These are phyloP conservation scores for Aspergillus taichungensis DNA, from an alignment of 495 filamentous ascomycete genomes.

Conservation along the genomic window DNA sequence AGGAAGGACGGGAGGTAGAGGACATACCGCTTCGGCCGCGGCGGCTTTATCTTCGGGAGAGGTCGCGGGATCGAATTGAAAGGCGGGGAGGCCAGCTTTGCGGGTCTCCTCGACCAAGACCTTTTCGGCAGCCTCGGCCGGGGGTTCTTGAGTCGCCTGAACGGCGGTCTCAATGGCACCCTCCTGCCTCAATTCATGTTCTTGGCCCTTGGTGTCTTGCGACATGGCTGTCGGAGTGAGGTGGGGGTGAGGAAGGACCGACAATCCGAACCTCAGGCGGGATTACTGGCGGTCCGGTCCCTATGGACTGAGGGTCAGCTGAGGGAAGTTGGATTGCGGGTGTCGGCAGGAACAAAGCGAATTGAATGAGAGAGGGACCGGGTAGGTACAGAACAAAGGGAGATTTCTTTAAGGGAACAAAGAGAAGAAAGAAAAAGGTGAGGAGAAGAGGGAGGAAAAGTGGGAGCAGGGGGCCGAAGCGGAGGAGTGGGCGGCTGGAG, in stretches of 20 bases:
- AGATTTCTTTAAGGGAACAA: background rate
- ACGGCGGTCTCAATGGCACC: slow-evolving; percentile 56
- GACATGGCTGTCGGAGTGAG: slow-evolving; percentile 26
- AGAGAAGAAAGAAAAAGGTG: background rate
- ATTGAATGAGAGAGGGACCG: background rate
- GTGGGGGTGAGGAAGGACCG: background rate
- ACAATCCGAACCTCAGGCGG: slow-evolving; percentile 7
- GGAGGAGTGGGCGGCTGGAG: too few species aligned
- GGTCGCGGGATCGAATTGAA: slow-evolving; percentile 81
- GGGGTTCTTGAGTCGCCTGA: slow-evolving; percentile 53
- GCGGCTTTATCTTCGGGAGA: slow-evolving; percentile 75
- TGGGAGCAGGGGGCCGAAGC: too few species aligned
- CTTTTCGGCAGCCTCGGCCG: slow-evolving; percentile 56
- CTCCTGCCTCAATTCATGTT: slow-evolving; percentile 66
- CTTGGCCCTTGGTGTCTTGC: slow-evolving; percentile 22
- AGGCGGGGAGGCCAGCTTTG: slow-evolving; percentile 67
- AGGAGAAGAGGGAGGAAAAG: background rate
- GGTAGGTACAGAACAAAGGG: background rate
- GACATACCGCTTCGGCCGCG: slow-evolving; percentile 65
- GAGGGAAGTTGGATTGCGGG: slow-evolving; percentile 1
- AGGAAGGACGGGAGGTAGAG: background rate
- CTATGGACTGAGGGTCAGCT: slow-evolving; percentile 1
- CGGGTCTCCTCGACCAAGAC: slow-evolving; percentile 65
- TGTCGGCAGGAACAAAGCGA: background rate
- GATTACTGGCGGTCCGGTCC: slow-evolving; percentile 8